Base-by-base conservation (phyloP, 164 flowering plant species). In the Stephania cephalantha region DNA sequence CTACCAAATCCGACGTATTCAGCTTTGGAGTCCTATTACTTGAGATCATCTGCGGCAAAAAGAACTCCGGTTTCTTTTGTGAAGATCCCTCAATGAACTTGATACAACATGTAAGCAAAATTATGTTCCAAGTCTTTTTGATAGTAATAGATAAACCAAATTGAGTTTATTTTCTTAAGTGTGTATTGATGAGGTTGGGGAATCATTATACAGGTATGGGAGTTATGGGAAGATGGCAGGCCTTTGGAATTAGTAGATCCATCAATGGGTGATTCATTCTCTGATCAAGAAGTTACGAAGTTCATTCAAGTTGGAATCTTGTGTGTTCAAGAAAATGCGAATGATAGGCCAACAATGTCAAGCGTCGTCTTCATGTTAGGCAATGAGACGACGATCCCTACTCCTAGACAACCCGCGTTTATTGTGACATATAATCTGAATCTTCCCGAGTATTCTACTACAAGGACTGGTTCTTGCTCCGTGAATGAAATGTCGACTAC, bases 21-120 rank as follows among this genome's bases (percentile, higher is more conserved):
- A 88, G 92, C 66, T 90, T 89, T 42, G 95, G 92, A 2, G 92
- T 90, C 18, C 53, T 90, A 1, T 85, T 89, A 2, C 69, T 90
- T 69, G 95, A 90, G 82, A 87, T 88, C 22, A 74, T 90, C 3
- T 86, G 86, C 50, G 92, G 92, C 2, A 86, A 79, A 70, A 88
- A 81, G 83, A 90, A 89, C 76, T 73, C 80, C 29, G 88, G 87
- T 71, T 88, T 83, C 53, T 81, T 85, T 68, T 79, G 84, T 48
- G 55, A 80, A 18, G 78, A 87, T 71, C 71, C 77, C 7, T 80
- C 85, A n/a, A 81, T 82, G 7, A 88, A 86, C 78, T 86, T 88
- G 76, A 80, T 87, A 31, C 90, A 85, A 30, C 77, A 86, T 78
- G 94, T 90, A 83, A 86, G 89, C 79, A 71, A 3, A 67, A 25